Base-by-base conservation (phyloP, 164 flowering plant genomes). In the Liriodendron chinense region DNA sequence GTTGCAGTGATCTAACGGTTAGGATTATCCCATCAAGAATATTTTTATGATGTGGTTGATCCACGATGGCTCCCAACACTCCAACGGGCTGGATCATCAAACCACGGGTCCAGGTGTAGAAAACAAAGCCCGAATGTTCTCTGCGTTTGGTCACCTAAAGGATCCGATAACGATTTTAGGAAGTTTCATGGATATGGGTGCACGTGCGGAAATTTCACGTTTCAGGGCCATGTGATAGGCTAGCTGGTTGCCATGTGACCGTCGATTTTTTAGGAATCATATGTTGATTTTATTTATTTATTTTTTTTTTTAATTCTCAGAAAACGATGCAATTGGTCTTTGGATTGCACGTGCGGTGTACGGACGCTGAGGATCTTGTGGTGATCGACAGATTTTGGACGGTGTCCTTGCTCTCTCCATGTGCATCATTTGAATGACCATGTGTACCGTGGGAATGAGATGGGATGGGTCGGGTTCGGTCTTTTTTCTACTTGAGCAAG, bases 171-270 rank as follows among this genome's bases (percentile, higher is more conserved):
- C 12, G 57, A 14, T 14, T 53, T 14, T 12, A 20, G 48, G 56
- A 53, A 21, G n/a, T 22, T 70, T 63, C 53, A 16, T n/a, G 69
- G 65, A 50, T 34, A 65, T 56, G 47, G 72, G 0, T 43, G 62
- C 87, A 86, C 82, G 82, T 81, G 83, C 82, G 77, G 16, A 43
- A 71, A 22, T 74, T 75, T 76, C 75, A 68, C 70, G 57, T 57
- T 50, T 21, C 66, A 1, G 69, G 70, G 64, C 83, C 86, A 84
- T 76, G 85, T 83, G 85, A 82, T 74, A 65, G 75, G 80, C 79
- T 81, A 83, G 86, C 88, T 85, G 87, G 85, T 75, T 16, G 50
- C 72, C 87, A 84, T 80, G 90, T 84, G 87, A 76, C 70, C 61
- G 69, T 14, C 24, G 14, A 25, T 9, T 53, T 53, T 62, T 1